Evolutionary conservation across 805 yeast species (phyloP).

Genomic region (Myxozyma nipponensis): DNA sequence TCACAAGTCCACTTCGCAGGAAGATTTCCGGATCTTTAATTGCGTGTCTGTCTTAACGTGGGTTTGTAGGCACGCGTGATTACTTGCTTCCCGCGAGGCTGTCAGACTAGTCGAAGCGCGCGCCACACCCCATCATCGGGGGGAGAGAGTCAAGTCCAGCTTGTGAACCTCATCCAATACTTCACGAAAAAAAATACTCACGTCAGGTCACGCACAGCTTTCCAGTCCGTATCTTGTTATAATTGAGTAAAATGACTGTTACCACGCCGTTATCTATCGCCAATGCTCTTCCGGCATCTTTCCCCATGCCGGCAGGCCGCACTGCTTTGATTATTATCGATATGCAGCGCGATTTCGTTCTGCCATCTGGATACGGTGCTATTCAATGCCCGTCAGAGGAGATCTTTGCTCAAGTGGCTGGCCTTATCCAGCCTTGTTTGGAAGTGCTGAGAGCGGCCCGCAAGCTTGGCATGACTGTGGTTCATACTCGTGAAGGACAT

Average conservation of each 20-base stretch:
- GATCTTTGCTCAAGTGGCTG: constrained; percentile 32
- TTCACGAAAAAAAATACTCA: no score
- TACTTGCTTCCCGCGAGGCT: no score
- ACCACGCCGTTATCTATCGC: constrained; percentile 12
- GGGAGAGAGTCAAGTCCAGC: no score
- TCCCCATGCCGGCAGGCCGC: constrained; percentile 29
- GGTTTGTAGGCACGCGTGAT: no score
- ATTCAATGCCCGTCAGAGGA: constrained; percentile 34
- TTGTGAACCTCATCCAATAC: no score
- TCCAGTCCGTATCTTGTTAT: no score
- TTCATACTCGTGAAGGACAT: constrained; percentile 39
- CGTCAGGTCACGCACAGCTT: no score
- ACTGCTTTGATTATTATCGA: constrained; percentile 36
- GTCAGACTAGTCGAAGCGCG: no score
- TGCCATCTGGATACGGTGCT: constrained; percentile 35
- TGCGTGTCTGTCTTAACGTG: no score
- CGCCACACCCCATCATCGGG: no score
- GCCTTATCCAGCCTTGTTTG: constrained; percentile 29
- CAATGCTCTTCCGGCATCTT: constrained; percentile 28
- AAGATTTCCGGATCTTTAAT: no score
- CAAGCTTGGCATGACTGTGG: constrained; percentile 33
- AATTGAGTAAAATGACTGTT: constrained; percentile 11
- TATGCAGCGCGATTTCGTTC: constrained; percentile 38
- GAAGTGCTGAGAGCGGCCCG: constrained; percentile 33
- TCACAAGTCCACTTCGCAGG: no score